Evolutionary conservation across 257 asterid species (phyloP).

Genomic region (Przewalskia tangutica): DNA sequence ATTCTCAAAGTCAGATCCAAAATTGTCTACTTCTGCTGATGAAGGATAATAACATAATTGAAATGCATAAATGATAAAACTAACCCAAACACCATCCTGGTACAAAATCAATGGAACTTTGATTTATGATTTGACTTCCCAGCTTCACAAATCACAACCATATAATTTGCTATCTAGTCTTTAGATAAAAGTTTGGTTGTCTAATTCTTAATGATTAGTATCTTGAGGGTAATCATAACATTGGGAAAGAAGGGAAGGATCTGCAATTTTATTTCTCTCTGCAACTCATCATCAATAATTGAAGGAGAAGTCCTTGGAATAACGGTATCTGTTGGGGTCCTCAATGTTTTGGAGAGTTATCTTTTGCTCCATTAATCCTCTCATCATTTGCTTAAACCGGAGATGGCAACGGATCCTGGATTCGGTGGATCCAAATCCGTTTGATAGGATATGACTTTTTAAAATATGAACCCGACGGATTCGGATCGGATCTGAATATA

Average conservation of each 20-base stretch:
- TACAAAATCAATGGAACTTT: background rate
- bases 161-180: background rate
- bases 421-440: too few species aligned
- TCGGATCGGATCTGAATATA: too few species aligned
- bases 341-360: background rate
- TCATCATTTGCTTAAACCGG: background rate
- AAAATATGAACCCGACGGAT: too few species aligned
- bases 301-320: background rate
- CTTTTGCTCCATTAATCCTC: background rate
- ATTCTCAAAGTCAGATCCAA: too few species aligned
- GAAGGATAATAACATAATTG: background rate
- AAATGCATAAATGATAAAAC: background rate
- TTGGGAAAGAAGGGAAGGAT: background rate
- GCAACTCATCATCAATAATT: constrained; percentile 2
- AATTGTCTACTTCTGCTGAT: background rate
- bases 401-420: too few species aligned
- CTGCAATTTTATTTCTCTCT: background rate
- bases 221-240: background rate
- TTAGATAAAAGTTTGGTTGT: background rate
- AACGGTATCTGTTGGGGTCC: background rate
- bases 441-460: too few species aligned
- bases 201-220: background rate
- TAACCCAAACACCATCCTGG: background rate
- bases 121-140: background rate
- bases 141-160: background rate